Percentiles rank a stretch among this genome's conserved stretches.
Evolutionary conservation across 331 rosid genomes (phyloP).

Genomic region (Prunus yedoensis): DNA sequence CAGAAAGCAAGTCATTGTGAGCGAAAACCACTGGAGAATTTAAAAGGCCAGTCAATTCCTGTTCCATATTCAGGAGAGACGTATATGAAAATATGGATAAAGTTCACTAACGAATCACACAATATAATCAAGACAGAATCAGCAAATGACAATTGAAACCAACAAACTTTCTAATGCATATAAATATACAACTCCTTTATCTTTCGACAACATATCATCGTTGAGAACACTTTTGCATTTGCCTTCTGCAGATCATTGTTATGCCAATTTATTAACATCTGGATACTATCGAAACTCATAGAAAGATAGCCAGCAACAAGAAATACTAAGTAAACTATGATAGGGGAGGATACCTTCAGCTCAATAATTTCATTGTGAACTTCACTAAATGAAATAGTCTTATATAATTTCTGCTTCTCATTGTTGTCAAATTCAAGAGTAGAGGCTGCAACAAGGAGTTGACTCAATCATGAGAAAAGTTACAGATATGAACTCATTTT

Average conservation of each 20-base stretch:
- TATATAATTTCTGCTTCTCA: constrained; percentile 50
- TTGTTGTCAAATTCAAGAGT: constrained; percentile 67
- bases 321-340: constrained; percentile 10
- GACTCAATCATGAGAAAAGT: constrained; percentile 11
- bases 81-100: constrained; percentile 18
- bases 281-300: neutral
- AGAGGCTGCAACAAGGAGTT: constrained; percentile 54
- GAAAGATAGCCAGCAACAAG: neutral
- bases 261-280: neutral
- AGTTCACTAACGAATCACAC: constrained; percentile 1
- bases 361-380: constrained; percentile 52
- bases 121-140: constrained; percentile 5
- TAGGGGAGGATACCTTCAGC: constrained; percentile 57
- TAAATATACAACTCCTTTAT: constrained; percentile 6
- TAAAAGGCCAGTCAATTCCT: constrained; percentile 67
- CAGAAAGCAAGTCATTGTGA: constrained; percentile 95
- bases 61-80: constrained; percentile 46
- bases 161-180: neutral
- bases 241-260: neutral
- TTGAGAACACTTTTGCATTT: neutral
- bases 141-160: neutral
- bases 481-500: neutral
- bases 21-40: constrained; percentile 78
- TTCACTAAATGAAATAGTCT: constrained; percentile 66
- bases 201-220: neutral